phyloP scores from a whole-genome alignment of 2,329 filamentous ascomycete species.

The Bisporella sp. region DNA sequence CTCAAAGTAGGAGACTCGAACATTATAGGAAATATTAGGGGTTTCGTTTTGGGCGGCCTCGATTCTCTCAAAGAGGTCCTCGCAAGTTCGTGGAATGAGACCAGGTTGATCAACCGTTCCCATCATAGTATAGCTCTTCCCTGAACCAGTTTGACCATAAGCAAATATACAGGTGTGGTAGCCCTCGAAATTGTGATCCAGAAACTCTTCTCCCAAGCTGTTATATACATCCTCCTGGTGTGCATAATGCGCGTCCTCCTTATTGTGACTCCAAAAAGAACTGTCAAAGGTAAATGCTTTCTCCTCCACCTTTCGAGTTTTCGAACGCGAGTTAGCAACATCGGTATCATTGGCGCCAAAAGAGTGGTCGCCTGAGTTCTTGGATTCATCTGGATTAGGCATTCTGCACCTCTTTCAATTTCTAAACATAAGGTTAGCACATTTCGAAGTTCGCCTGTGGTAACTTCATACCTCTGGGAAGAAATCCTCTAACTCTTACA shows the following conservation, averaged over 20 bases:
- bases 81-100: conserved; percentile 89
- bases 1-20: conserved; percentile 97
- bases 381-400: conserved; percentile 88
- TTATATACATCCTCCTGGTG: conserved; percentile 92
- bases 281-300: conserved; percentile 95
- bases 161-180: conserved; percentile 99
- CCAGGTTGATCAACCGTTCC: conserved; percentile 78
- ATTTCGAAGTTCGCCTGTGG: conserved; percentile 3
- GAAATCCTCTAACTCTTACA: conserved; percentile 71
- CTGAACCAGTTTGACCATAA: conserved; percentile 94
- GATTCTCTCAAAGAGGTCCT: conserved; percentile 93
- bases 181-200: conserved; percentile 98
- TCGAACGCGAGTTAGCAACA: conserved; percentile 48
- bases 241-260: conserved; percentile 75
- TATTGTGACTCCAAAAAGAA: conserved; percentile 94
- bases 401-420: conserved; percentile 70
- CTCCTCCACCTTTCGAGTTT: conserved; percentile 73
- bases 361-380: conserved; percentile 78
- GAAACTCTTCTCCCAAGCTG: conserved; percentile 87
- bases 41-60: conserved; percentile 66
- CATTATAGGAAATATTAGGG: conserved; percentile 91
- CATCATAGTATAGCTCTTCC: conserved; percentile 99
- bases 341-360: conserved; percentile 55
- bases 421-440: conserved; percentile 46
- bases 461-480: conserved; percentile 60